Evolutionary conservation across 2,329 filamentous ascomycete genomes (phyloP), one percentile per base, ranked within the genome.

Genomic region (Trichoderma semiorbis): DNA sequence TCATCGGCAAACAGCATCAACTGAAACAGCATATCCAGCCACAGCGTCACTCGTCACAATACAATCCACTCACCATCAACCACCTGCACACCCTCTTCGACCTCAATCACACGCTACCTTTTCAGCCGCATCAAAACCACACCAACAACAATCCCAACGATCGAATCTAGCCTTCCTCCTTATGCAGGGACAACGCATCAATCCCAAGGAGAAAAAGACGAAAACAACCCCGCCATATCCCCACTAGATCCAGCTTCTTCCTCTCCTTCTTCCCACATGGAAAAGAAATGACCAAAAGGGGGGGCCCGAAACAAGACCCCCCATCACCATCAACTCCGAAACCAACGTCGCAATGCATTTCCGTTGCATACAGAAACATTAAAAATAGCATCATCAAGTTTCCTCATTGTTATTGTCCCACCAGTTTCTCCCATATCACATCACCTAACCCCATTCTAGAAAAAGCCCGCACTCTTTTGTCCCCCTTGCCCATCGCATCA

Each of bases 151-250:
- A 7, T 16, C 47, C 47, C 24, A 28, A 11, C 64, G 24, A 43
- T 58, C 26, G 3, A 32, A 69, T 50, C 10, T 18, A 69, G n/a
- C 3, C 21, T 55, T 34, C n/a, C 43, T 55, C n/a, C 24, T 60
- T 34, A 61, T 69, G 66, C 36, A 69, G 66, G 55, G 55, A 61
- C 55, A 69, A 34, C 55, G 24, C 66, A 69, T 12, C 55, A 53
- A 53, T 53, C 21, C 47, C 21, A 53, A 53, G 18, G 18, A 24
- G 24, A 28, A 18, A 3, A 55, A 18, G 30, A 57, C 28, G 7
- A 57, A 39, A 66, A 26, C 55, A 39, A 14, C 63, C 63, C 12
- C 63, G 6, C 55, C 16, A 24, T 24, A 60, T 30, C 55, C 39
- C 55, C 36, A 50, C 55, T 8, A n/a, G 28, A 61, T 26, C 36